Evolutionary conservation across 148 eudicot species (phyloP), one percentile per base, ranked within the genome.

Genomic region (Fagopyrum homotropicum): DNA sequence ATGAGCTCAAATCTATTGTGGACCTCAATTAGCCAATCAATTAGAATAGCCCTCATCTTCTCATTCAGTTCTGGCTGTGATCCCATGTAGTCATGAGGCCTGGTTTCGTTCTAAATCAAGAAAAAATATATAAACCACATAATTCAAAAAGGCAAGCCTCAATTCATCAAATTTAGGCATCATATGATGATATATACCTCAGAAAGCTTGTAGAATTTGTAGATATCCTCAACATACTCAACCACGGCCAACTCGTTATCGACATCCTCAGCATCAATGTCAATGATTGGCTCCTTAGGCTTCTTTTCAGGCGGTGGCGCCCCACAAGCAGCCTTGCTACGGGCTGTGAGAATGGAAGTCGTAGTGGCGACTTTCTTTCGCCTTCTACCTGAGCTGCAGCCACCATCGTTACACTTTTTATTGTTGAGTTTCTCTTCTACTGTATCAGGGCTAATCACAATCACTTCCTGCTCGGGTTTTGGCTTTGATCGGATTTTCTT

Each of bases 391-490:
- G 45, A 45, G 22, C 74, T 72, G 74, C 43, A 44, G 26, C 30
- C 83, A 74, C 6, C 79, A 19, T 80, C 77, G 7, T 6, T 61
- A 0, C 80, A 46, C 69, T 80, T 80, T 48, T 81, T 80, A 75
- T 52, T 71, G 71, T 68, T 56, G n/a, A 35, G 12, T 51, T 51
- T 74, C 55, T 81, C 82, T 56, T 81, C 83, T 61, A 81, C 77
- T 48, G 91, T 78, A 40, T 92, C 97, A 45, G 97, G 88, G 55
- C 93, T 90, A 7, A 86, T 90, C 79, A 80, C 93, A 79, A 88
- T 91, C 47, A 93, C 86, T 55, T 79, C 79, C 47, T 40, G 43
- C 50, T 79, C 80, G 91, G 91, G 88, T 73, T 86, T 85, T 3
- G 91, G 83, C 45, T 86, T 56, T 4, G 71, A 40, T 7, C 46